These are phyloP conservation scores for Neophaeococcomyces aloes DNA, from an alignment of 2,329 filamentous ascomycete genomes.

Conservation along the genomic window DNA sequence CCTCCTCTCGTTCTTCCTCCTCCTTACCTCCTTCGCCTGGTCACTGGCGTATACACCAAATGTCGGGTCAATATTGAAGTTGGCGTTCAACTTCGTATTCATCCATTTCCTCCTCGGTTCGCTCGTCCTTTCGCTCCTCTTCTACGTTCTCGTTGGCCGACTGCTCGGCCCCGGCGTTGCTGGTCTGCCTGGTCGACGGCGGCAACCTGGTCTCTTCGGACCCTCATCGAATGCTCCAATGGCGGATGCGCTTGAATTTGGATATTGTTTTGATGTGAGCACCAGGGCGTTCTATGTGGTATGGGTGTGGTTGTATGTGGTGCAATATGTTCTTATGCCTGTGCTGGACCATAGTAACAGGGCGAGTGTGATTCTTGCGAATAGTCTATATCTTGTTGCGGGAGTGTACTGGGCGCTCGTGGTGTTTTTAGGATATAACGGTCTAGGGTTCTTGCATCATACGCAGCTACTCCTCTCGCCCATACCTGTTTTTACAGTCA, in stretches of 20 bases:
- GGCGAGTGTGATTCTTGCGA: constrained; percentile 48
- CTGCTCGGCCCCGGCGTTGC: constrained; percentile 46
- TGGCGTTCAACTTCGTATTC: constrained; percentile 41
- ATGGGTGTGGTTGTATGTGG: constrained; percentile 56
- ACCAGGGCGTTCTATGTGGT: constrained; percentile 59
- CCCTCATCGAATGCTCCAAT: constrained; percentile 34
- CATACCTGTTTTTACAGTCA: constrained; percentile 47
- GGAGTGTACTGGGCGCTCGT: constrained; percentile 58
- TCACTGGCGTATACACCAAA: constrained; percentile 45
- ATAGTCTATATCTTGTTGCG: constrained; percentile 56
- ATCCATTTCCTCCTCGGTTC: constrained; percentile 53
- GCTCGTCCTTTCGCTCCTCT: constrained; percentile 49
- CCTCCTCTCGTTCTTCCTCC: constrained; percentile 56
- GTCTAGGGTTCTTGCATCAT: constrained; percentile 56
- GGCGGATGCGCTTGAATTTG: constrained; percentile 54
- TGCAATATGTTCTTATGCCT: constrained; percentile 58
- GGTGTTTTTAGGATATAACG: constrained; percentile 59
- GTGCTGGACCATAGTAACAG: constrained; percentile 37
- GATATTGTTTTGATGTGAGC: constrained; percentile 61
- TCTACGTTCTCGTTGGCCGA: constrained; percentile 53
- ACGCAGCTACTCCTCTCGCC: constrained; percentile 56
- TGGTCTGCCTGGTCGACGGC: constrained; percentile 36
- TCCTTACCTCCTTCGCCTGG: constrained; percentile 46
- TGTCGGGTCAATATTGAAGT: constrained; percentile 37
- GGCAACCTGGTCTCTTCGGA: constrained; percentile 47